These are phyloP conservation scores for Tolypocladium paradoxum DNA, from an alignment of 2,329 filamentous ascomycete species.

Conservation along the genomic window DNA sequence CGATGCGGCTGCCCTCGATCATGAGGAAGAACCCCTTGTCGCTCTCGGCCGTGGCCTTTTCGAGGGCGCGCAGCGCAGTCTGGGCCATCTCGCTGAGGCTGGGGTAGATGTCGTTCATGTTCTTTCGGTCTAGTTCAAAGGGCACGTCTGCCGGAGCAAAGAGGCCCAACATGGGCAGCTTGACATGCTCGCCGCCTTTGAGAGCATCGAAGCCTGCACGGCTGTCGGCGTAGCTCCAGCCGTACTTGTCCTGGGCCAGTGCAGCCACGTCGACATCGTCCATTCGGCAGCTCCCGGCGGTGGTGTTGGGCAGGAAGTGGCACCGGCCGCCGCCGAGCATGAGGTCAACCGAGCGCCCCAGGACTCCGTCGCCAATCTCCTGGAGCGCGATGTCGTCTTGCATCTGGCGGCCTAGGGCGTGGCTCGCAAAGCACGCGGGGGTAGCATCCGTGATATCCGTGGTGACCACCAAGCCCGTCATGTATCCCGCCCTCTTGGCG, in stretches of 20 bases:
- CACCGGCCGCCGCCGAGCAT: constrained; percentile 90
- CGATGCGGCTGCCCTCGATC: constrained; percentile 94
- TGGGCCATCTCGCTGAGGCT: constrained; percentile 85
- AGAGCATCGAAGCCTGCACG: constrained; percentile 68
- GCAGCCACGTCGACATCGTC: constrained; percentile 69
- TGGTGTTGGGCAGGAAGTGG: constrained; percentile 80
- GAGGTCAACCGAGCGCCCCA: constrained; percentile 81
- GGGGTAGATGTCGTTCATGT: constrained; percentile 70
- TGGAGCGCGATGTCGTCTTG: constrained; percentile 89
- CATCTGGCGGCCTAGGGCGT: constrained; percentile 68
- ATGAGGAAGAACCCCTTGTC: constrained; percentile 97
- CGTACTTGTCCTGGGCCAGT: constrained; percentile 61
- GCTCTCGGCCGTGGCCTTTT: constrained; percentile 67
- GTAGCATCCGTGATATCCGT: constrained; percentile 94
- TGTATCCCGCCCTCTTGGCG: constrained; percentile 82
- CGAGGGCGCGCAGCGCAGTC: constrained; percentile 69
- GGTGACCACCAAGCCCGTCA: constrained; percentile 88
- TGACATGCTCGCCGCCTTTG: constrained; percentile 51
- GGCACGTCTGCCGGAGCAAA: constrained; percentile 78
- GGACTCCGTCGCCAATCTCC: constrained; percentile 76
- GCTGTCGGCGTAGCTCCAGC: constrained; percentile 68
- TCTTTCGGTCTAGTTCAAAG: constrained; percentile 82
- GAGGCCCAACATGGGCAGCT: constrained; percentile 77
- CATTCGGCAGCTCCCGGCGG: constrained; percentile 66
- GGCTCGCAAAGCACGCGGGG: constrained; percentile 86